A percentile compares a stretch with the other conserved stretches of the same genome.
Conservation (phyloP, 352 stramenopile genomes). For the Sclerospora graminicola region DNA sequence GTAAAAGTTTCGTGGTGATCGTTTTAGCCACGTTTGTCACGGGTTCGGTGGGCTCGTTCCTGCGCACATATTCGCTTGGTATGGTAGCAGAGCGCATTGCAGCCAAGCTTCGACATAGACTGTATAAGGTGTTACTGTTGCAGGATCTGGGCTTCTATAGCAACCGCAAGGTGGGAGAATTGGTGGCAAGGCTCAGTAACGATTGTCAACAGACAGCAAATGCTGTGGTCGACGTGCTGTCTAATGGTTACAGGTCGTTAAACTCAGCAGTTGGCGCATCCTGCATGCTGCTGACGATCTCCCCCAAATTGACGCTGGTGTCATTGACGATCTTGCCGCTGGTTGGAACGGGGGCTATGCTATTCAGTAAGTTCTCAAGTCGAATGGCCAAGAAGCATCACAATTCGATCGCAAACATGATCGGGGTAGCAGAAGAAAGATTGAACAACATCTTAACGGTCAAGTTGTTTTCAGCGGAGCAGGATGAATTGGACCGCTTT, state of each 20-base stretch:
- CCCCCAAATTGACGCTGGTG: constrained; percentile 83
- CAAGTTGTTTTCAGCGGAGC: constrained; percentile 79
- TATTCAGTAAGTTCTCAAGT: constrained; percentile 80
- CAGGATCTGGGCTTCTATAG: constrained; percentile 84
- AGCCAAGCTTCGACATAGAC: constrained; percentile 53
- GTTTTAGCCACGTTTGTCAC: constrained; percentile 80
- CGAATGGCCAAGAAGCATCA: constrained; percentile 67
- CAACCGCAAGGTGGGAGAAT: constrained; percentile 71
- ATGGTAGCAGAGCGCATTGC: constrained; percentile 84
- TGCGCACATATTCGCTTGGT: constrained; percentile 82
- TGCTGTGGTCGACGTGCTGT: constrained; percentile 78
- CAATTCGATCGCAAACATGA: constrained; percentile 66
- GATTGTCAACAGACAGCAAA: constrained; percentile 87
- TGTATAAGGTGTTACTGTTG: constrained; percentile 68
- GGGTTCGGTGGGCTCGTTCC: constrained; percentile 76
- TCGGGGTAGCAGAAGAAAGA: constrained; percentile 74
- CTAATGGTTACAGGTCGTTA: constrained; percentile 79
- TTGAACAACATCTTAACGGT: constrained; percentile 87
- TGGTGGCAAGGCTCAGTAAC: constrained; percentile 75
- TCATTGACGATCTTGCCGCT: constrained; percentile 77
- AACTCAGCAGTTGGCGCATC: constrained; percentile 85
- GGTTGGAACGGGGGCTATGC: constrained; percentile 65
- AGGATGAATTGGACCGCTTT: constrained; percentile 54
- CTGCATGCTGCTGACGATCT: constrained; percentile 84
- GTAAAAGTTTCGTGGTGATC: constrained; percentile 79